Percentiles rank a stretch among this genome's conserved stretches.
These are phyloP conservation scores for Pseudogymnoascus sp. DNA, from an alignment of 2,329 filamentous ascomycete species.

Conservation along the genomic window DNA sequence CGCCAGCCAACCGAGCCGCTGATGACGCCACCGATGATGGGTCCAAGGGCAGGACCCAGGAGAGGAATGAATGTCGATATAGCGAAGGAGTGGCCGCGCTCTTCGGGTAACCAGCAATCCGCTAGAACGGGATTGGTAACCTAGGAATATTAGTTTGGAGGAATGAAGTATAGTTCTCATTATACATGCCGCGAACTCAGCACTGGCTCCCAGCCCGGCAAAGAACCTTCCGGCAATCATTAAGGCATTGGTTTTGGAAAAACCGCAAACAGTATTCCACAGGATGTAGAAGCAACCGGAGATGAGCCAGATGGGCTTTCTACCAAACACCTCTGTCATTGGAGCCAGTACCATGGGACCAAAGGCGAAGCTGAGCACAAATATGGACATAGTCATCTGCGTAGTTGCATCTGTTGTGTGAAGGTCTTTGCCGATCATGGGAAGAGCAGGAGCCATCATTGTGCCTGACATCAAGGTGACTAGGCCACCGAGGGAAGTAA, in stretches of 20 bases:
- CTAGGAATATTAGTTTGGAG: constrained; percentile 14
- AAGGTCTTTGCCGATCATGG: constrained; percentile 45
- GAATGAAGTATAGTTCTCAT: constrained; percentile 15
- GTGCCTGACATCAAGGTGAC: constrained; percentile 44
- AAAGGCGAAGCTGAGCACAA: constrained; percentile 39
- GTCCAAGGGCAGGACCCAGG: constrained; percentile 29
- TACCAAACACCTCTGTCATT: constrained; percentile 42
- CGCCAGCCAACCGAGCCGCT: constrained; percentile 41
- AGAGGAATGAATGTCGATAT: constrained; percentile 28
- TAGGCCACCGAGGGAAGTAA: constrained; percentile 42
- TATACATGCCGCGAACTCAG: constrained; percentile 38
- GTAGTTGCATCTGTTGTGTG: constrained; percentile 38
- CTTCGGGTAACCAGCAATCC: constrained; percentile 39
- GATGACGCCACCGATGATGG: constrained; percentile 44
- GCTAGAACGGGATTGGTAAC: constrained; percentile 38
- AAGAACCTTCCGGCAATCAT: constrained; percentile 40
- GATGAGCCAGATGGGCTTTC: constrained; percentile 33
- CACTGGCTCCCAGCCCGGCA: constrained; percentile 40
- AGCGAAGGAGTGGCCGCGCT: constrained; percentile 35
- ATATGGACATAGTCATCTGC: constrained; percentile 39
- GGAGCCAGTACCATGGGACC: constrained; percentile 53
- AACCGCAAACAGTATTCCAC: constrained; percentile 40
- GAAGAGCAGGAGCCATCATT: constrained; percentile 45
- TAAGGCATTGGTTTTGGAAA: constrained; percentile 31
- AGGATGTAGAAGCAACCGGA: constrained; percentile 42